Evolutionary conservation across 306 rosid species (phyloP).

Genomic region (Pueraria montana): DNA sequence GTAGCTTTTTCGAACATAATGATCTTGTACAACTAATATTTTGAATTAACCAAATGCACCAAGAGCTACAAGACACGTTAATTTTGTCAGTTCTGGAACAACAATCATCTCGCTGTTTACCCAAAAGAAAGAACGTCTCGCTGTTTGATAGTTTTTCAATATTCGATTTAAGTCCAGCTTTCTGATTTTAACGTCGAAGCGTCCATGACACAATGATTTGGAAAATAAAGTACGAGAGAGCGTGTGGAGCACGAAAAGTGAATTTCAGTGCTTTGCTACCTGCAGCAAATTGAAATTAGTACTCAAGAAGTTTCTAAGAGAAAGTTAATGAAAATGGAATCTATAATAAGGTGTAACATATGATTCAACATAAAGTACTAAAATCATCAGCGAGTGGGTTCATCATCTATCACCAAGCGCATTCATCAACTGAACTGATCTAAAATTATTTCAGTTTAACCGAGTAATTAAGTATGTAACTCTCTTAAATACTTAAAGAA

Average conservation of each 20-base stretch:
- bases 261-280: background rate
- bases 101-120: background rate
- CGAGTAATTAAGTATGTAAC: no score
- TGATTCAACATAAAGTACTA: no score
- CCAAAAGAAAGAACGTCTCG: background rate
- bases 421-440: no score
- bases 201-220: background rate
- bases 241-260: background rate
- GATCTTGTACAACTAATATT: background rate
- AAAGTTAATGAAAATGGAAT: background rate
- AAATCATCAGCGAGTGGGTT: no score
- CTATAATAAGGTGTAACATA: background rate
- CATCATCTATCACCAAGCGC: no score
- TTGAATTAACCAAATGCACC: background rate
- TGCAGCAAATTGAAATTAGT: constrained; percentile 7
- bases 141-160: background rate
- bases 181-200: background rate
- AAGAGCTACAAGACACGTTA: background rate
- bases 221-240: background rate
- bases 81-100: background rate
- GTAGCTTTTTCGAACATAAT: constrained; percentile 5
- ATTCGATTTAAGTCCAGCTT: background rate
- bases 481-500: no score
- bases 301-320: background rate
- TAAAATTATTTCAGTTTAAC: no score